A percentile compares a stretch with the other conserved stretches of the same genome.
Evolutionary conservation across 2,329 filamentous ascomycete species (phyloP).

Genomic region (Botrytis cinerea): DNA sequence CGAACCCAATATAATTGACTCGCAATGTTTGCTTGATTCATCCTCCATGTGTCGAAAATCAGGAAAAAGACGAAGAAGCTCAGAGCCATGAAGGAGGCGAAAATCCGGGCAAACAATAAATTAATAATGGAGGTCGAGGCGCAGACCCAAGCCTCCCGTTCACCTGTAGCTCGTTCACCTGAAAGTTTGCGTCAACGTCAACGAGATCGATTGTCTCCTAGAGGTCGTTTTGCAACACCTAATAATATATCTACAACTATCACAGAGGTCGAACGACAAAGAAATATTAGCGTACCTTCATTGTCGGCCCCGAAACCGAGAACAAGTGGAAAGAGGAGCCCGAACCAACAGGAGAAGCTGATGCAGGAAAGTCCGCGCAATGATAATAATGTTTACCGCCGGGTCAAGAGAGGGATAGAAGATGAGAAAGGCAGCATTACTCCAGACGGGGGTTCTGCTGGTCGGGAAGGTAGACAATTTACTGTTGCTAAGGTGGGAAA

Average conservation of each 20-base stretch:
- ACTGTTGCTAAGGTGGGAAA: constrained; percentile 81
- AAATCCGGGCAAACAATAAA: constrained; percentile 18
- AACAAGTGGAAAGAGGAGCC: constrained; percentile 30
- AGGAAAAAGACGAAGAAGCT: constrained; percentile 30
- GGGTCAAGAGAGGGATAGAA: constrained; percentile 45
- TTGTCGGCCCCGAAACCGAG: constrained; percentile 35
- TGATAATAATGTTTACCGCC: constrained; percentile 37
- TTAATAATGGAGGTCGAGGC: constrained; percentile 24
- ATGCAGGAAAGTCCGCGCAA: constrained; percentile 38
- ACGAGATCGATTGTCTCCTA: constrained; percentile 41
- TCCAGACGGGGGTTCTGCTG: constrained; percentile 61
- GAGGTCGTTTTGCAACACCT: constrained; percentile 37
- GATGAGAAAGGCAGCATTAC: constrained; percentile 56
- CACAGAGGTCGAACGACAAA: constrained; percentile 32
- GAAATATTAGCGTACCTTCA: constrained; percentile 32
- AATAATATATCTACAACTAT: constrained; percentile 32
- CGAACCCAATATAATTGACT: background rate
- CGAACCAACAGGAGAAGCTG: constrained; percentile 34
- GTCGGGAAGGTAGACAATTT: constrained; percentile 53
- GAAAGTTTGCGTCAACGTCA: constrained; percentile 42
- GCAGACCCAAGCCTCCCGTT: constrained; percentile 20
- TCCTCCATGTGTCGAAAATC: constrained; percentile 36
- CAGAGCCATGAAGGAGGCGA: constrained; percentile 24
- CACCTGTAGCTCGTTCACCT: constrained; percentile 30
- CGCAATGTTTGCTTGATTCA: constrained; percentile 10